These are phyloP conservation scores for Penicillium odoratum DNA, from an alignment of 495 filamentous ascomycete genomes.

Conservation along the genomic window DNA sequence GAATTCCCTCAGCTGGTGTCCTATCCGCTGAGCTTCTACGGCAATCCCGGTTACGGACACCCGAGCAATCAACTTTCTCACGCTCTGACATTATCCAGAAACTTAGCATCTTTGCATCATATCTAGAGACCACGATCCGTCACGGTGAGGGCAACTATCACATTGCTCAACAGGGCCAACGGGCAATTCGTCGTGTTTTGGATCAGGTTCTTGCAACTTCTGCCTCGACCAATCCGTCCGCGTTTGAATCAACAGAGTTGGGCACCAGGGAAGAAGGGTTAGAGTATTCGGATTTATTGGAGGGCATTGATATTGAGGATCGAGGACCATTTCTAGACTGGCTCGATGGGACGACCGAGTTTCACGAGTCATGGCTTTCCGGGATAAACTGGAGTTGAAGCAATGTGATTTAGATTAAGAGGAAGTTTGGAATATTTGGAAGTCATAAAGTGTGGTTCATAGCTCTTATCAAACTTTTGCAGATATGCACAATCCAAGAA, in stretches of 20 bases:
- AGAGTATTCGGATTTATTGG: constrained; percentile 4
- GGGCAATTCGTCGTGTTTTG: constrained; percentile 26
- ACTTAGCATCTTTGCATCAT: constrained; percentile 50
- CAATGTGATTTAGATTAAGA: background rate
- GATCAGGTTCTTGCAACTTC: constrained; percentile 27
- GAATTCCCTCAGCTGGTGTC: constrained; percentile 55
- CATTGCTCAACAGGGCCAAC: constrained; percentile 21
- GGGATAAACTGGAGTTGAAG: constrained; percentile 7
- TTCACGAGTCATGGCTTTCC: constrained; percentile 3
- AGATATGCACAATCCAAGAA: constrained; percentile 21
- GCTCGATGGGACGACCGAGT: constrained; percentile 3
- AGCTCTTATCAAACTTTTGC: constrained; percentile 28
- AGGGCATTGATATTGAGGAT: constrained; percentile 17
- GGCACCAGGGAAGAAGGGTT: background rate
- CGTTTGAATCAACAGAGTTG: background rate
- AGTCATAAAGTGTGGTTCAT: constrained; percentile 9
- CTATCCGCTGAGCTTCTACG: constrained; percentile 56
- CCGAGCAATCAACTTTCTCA: constrained; percentile 26
- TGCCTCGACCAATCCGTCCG: background rate
- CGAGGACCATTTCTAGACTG: constrained; percentile 4
- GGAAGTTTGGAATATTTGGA: background rate
- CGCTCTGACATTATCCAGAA: constrained; percentile 61
- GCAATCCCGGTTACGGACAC: background rate
- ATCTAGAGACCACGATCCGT: constrained; percentile 24
- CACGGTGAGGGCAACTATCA: constrained; percentile 26